phyloP scores from a whole-genome alignment of 23 red algal species.

The Gracilaria domingensis region DNA sequence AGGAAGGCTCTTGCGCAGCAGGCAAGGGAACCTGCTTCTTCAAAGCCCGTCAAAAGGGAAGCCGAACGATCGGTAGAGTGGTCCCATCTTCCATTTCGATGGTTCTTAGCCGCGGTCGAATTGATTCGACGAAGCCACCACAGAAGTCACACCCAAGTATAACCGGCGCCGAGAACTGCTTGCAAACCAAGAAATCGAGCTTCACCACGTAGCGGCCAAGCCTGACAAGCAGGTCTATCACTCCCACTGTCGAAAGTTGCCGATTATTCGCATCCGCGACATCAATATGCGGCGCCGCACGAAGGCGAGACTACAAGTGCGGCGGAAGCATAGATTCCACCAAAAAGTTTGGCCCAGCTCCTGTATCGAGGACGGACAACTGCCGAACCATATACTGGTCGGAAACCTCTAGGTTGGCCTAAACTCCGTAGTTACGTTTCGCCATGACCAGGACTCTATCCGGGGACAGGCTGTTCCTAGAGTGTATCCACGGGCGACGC shows the following conservation, averaged over 20 bases:
- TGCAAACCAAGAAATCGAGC: slow-evolving; percentile 3
- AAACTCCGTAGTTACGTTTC: slow-evolving; percentile 9
- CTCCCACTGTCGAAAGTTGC: background rate
- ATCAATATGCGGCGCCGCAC: background rate
- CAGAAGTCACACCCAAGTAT: slow-evolving; percentile 21
- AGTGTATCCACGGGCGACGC: background rate
- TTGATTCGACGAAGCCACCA: slow-evolving; percentile 12
- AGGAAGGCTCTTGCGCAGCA: background rate
- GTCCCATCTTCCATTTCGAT: background rate
- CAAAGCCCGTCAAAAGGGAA: background rate
- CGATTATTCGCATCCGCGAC: slow-evolving; percentile 12
- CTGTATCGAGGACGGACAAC: slow-evolving; percentile 5
- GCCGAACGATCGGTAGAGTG: background rate
- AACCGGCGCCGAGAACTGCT: background rate
- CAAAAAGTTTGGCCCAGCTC: slow-evolving; percentile 20
- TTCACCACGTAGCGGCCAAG: background rate
- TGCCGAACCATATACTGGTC: background rate
- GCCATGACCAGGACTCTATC: slow-evolving; percentile 10
- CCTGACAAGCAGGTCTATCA: background rate
- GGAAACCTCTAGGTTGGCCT: background rate
- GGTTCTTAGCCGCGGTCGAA: background rate
- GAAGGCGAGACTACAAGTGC: background rate
- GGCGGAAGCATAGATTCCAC: background rate
- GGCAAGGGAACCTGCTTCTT: background rate
- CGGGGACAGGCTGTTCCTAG: background rate